Percentiles rank a stretch among this genome's conserved stretches.
phyloP scores from a whole-genome alignment of 352 stramenopile genomes.

The Globisporangium uncinulatum region DNA sequence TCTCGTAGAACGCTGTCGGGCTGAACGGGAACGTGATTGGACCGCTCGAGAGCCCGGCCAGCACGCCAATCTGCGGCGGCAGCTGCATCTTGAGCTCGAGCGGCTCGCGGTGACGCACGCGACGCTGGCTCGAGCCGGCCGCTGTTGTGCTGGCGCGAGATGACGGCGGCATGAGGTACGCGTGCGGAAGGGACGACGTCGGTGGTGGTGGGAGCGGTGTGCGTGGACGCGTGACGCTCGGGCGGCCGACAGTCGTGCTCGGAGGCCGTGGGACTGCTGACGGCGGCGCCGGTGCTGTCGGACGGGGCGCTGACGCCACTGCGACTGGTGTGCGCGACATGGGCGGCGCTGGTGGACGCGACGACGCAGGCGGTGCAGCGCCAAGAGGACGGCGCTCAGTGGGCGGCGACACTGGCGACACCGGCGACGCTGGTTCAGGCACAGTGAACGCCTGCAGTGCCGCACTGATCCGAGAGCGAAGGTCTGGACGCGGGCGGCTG shows the following conservation, averaged over 20 bases:
- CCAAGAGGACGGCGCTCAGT: not conserved
- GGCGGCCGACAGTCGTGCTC: conserved; percentile 9
- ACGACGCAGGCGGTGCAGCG: not conserved
- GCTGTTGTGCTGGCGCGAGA: conserved; percentile 9
- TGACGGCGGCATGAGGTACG: conserved; percentile 7
- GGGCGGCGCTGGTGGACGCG: not conserved
- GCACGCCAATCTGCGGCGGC: conserved; percentile 50
- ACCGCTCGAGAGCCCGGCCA: conserved; percentile 53
- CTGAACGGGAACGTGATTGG: conserved; percentile 56
- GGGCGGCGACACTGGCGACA: not conserved
- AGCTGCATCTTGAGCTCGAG: conserved; percentile 51
- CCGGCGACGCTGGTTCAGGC: not conserved
- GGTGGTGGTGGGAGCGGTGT: conserved; percentile 18
- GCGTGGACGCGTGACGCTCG: conserved; percentile 18
- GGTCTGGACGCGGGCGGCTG: conserved; percentile 6
- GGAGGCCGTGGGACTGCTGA: conserved; percentile 9
- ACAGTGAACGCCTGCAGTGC: conserved; percentile 5
- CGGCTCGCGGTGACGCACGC: conserved; percentile 33
- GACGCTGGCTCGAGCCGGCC: conserved; percentile 21
- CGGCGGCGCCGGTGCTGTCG: conserved; percentile 2
- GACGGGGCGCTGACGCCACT: not conserved
- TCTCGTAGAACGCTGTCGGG: conserved; percentile 45
- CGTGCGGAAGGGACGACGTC: conserved; percentile 2
- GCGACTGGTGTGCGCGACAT: not conserved
- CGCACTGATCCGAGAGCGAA: conserved; percentile 11